A percentile compares a stretch with the other conserved stretches of the same genome.
These are phyloP conservation scores for Alternaria sp. DNA, from an alignment of 2,329 filamentous ascomycete species.

Conservation along the genomic window DNA sequence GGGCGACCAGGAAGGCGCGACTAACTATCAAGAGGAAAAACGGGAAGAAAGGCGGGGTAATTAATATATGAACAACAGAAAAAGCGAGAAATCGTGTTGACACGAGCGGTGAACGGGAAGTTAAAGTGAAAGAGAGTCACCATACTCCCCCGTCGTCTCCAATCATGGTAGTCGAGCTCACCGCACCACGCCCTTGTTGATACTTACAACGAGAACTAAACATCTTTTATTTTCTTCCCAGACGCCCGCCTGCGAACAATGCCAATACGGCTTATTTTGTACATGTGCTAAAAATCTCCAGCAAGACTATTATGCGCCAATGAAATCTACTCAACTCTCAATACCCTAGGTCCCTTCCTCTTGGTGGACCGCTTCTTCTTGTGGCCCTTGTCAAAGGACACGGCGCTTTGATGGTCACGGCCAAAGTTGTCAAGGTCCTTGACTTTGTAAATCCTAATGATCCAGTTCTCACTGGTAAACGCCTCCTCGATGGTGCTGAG, in stretches of 20 bases:
- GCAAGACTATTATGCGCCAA: slow-evolving; percentile 16
- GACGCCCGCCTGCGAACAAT: slow-evolving; percentile 38
- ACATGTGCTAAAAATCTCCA: slow-evolving; percentile 40
- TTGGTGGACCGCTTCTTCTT: slow-evolving; percentile 83
- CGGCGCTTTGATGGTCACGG: slow-evolving; percentile 77
- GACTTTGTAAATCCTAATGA: slow-evolving; percentile 99
- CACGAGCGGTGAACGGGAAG: slow-evolving; percentile 2
- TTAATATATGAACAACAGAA: slow-evolving; percentile 1
- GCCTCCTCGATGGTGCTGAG: slow-evolving; percentile 94
- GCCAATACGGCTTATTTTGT: slow-evolving; percentile 34
- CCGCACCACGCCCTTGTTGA: slow-evolving; percentile 2
- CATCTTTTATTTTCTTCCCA: slow-evolving; percentile 42
- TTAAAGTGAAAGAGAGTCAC: slow-evolving; percentile 23
- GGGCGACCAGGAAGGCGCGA: slow-evolving; percentile 5
- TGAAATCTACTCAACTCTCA: slow-evolving; percentile 72
- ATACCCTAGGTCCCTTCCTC: slow-evolving; percentile 74
- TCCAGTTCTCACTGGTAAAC: slow-evolving; percentile 99
- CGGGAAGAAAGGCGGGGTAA: slow-evolving; percentile 3
- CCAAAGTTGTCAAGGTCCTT: slow-evolving; percentile 98
- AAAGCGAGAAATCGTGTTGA: background rate
- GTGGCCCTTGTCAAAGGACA: slow-evolving; percentile 77
- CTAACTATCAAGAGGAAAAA: background rate
- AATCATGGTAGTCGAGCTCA: background rate
- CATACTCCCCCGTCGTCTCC: background rate
- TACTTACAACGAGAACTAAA: slow-evolving; percentile 14